Evolutionary conservation across 768 basidiomycete genomes (phyloP).

Genomic region (Dacryopinax primogenitus): DNA sequence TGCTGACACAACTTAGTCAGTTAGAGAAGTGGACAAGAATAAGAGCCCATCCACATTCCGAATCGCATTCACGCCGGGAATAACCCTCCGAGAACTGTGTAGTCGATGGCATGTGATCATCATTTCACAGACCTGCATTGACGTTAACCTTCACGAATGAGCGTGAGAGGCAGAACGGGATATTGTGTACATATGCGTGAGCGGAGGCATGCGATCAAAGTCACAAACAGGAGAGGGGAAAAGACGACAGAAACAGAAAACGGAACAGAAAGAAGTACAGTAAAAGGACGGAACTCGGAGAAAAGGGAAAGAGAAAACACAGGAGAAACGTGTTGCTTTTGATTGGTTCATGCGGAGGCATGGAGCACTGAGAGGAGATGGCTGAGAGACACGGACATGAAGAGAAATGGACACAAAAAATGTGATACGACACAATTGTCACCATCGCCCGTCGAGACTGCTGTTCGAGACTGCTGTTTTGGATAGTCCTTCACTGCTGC

Average conservation of each 20-base stretch:
- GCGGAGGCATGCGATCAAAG: conserved; percentile 8
- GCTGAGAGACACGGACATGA: not conserved
- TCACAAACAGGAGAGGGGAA: too few species aligned
- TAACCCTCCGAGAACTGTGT: too few species aligned
- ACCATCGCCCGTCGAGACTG: not conserved
- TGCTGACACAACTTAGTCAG: too few species aligned
- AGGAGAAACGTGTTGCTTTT: not conserved
- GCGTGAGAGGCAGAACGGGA: not conserved
- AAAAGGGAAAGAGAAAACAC: not conserved
- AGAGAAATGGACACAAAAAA: not conserved
- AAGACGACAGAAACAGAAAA: not conserved
- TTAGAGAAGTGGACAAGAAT: too few species aligned
- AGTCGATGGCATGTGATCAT: too few species aligned
- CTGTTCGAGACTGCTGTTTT: not conserved
- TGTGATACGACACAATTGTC: not conserved
- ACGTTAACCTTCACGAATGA: not conserved
- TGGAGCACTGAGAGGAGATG: conserved; percentile 7
- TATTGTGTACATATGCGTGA: conserved; percentile 10
- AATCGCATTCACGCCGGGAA: too few species aligned
- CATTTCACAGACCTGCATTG: conserved; percentile 8
- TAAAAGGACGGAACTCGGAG: not conserved
- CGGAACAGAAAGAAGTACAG: not conserved
- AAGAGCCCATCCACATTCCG: too few species aligned
- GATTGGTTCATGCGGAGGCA: not conserved
- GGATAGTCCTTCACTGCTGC: not conserved